Base-by-base conservation (phyloP, 164 flowering plant species). In the Litsea cubeba region DNA sequence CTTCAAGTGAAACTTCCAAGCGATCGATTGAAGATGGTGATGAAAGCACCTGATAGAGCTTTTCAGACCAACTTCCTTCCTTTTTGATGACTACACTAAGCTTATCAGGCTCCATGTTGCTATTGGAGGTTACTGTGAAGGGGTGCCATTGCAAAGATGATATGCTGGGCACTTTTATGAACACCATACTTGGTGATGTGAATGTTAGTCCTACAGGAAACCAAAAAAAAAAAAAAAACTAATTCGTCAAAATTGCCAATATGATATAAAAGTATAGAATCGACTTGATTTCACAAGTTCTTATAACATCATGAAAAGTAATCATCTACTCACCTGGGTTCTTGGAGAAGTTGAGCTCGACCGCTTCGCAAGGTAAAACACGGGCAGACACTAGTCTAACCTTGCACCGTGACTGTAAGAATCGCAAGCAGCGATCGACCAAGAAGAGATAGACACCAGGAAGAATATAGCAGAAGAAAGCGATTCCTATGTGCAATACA, bases 101-200 rank as follows among this genome's bases (percentile, higher is more conserved):
- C 68, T 35, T 85, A 3, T 93, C 88, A 5, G 83, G 78, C 65
- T 91, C 97, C 87, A 86, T 17, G 50, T 79, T 82, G 74, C 85
- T 62, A 78, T 74, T 87, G 1, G 98, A 90, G 65, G 71, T 85
- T 12, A 89, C 79, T 0, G 97, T 90, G 75, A 88, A 91, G n/a
- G 95, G 97, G 68, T 93, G 95, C 94, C 95, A 90, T 68, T 93
- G 95, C 66, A 91, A 77, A 83, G 84, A 85, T 12, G 95, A 90
- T 70, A 93, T 80, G 77, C 82, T 82, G 0, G 95, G 97, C 58
- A 87, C 78, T 23, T 87, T 85, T 40, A 91, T 50, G 71, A 90
- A 91, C 71, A 88, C 50, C n/a, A 78, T 82, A 75, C 97, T 89
- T 0, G 88, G 84, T 3, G 91, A 84, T 63, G 72, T 81, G 71